phyloP scores from a whole-genome alignment of 768 basidiomycete genomes.

The Russula olivacea region DNA sequence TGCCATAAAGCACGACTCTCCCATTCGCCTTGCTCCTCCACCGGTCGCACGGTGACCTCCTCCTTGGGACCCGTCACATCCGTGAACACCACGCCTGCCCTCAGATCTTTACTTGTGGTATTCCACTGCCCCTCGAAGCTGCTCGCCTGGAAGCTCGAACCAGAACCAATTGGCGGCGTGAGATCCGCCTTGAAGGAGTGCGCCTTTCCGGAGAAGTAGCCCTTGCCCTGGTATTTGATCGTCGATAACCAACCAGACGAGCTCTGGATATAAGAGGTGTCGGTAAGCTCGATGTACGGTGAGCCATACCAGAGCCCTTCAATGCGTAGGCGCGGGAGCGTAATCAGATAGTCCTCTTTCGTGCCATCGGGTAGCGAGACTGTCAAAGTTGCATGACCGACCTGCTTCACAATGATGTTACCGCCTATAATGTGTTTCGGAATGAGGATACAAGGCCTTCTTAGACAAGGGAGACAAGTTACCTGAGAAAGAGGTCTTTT shows the following conservation, averaged over 20 bases:
- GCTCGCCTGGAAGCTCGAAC: conserved; percentile 29
- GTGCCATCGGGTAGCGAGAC: conserved; percentile 52
- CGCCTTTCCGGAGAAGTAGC: conserved; percentile 89
- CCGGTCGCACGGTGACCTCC: conserved; percentile 59
- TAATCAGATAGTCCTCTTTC: conserved; percentile 77
- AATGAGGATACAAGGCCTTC: background rate
- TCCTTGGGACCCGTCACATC: conserved; percentile 70
- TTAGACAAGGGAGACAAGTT: conserved; percentile 22
- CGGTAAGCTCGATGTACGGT: conserved; percentile 87
- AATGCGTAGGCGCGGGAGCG: conserved; percentile 85
- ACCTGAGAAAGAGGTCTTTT: conserved; percentile 92
- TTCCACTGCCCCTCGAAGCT: conserved; percentile 82
- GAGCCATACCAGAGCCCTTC: conserved; percentile 90
- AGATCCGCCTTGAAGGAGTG: conserved; percentile 87
- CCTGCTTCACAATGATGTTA: conserved; percentile 84
- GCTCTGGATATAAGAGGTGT: conserved; percentile 70
- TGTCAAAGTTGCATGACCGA: conserved; percentile 85
- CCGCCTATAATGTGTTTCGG: conserved; percentile 40
- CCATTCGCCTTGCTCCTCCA: conserved; percentile 67
- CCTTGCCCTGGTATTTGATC: conserved; percentile 88
- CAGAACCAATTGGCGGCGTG: conserved; percentile 36
- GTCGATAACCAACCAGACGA: conserved; percentile 55
- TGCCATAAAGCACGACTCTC: conserved; percentile 86
- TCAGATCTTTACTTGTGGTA: conserved; percentile 50
- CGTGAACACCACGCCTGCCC: conserved; percentile 56